Evolutionary conservation across 2,329 filamentous ascomycete genomes (phyloP), one percentile per base, ranked within the genome.

Genomic region (Akanthomyces muscarius): DNA sequence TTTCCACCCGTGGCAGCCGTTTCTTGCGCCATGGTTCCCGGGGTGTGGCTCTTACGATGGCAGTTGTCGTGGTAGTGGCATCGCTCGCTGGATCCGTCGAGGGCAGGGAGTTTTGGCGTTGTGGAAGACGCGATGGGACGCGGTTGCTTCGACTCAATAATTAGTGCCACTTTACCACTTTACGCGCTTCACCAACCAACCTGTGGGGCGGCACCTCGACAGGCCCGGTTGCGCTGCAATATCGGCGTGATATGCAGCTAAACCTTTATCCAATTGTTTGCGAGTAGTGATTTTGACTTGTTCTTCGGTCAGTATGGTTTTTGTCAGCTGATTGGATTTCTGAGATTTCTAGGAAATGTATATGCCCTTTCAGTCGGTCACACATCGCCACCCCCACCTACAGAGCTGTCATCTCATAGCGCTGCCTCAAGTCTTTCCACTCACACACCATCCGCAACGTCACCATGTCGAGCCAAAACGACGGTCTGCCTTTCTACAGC

Each of bases 401-500:
- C 56, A 50, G 23, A 44, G 13, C 42, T 21, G 54, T 2, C 25
- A 47, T 30, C 58, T 48, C 23, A 33, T 8, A 14, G 25, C 36
- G 28, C 18, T 47, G 28, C 41, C 28, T 23, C 41, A 4, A 36
- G 1, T 53, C 21, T 21, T 54, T 21, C 30, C 21, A 7, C 51
- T 47, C 28, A 28, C 28, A 28, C 59, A 61, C 16, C 42, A 61
- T 41, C 50, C 14, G 18, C 13, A 25, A 30, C 30, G 0, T 42
- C 59, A 38, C 8, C 60, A 78, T 84, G 81, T 76, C 81, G n/a
- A 80, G 71, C 62, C 82, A 84, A 68, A 69, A 70, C 8, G 68
- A 72, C n/a, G 80, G 79, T 53, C 82, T 86, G 50, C 76, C 80
- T 7, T 75, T 89, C 62, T 73, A 76, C 51, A 80, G 85, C 68